Conservation (phyloP, 1,139 yeast genomes). For the Sugiyamaella japonica region DNA sequence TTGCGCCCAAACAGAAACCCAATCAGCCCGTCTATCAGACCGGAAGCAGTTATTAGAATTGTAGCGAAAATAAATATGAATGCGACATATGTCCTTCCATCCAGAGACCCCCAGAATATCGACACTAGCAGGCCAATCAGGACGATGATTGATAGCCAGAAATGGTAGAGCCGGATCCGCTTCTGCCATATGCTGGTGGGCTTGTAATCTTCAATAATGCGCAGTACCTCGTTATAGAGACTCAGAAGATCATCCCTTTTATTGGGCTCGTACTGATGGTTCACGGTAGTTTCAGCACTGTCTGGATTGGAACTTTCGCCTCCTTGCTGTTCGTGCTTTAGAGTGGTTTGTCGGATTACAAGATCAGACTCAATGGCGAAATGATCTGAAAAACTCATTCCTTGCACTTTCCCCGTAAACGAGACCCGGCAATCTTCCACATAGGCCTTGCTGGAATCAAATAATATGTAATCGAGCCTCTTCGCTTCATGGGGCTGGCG, state of each 20-base stretch:
- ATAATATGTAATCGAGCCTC: conserved; percentile 84
- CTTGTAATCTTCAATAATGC: conserved; percentile 56
- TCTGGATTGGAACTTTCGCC: conserved; percentile 11
- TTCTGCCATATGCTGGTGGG: conserved; percentile 60
- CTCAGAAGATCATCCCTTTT: not conserved
- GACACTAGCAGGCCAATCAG: conserved; percentile 56
- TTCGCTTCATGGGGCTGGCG: conserved; percentile 70
- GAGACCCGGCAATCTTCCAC: conserved; percentile 65
- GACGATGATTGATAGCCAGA: conserved; percentile 53
- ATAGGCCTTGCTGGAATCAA: conserved; percentile 55
- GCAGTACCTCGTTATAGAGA: conserved; percentile 58
- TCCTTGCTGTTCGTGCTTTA: conserved; percentile 42
- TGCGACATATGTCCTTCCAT: conserved; percentile 52
- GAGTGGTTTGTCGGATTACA: conserved; percentile 17
- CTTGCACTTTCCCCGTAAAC: conserved; percentile 67
- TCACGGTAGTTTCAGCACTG: conserved; percentile 5
- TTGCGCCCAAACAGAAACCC: conserved; percentile 76
- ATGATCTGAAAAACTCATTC: conserved; percentile 81
- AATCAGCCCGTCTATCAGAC: conserved; percentile 73
- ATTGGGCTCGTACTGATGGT: not conserved
- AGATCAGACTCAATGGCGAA: conserved; percentile 74
- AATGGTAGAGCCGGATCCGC: conserved; percentile 64
- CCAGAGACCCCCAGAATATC: conserved; percentile 58
- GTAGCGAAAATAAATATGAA: conserved; percentile 53
- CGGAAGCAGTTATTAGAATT: conserved; percentile 58